Evolutionary conservation across 306 rosid species (phyloP).

Genomic region (Begonia loranthoides): DNA sequence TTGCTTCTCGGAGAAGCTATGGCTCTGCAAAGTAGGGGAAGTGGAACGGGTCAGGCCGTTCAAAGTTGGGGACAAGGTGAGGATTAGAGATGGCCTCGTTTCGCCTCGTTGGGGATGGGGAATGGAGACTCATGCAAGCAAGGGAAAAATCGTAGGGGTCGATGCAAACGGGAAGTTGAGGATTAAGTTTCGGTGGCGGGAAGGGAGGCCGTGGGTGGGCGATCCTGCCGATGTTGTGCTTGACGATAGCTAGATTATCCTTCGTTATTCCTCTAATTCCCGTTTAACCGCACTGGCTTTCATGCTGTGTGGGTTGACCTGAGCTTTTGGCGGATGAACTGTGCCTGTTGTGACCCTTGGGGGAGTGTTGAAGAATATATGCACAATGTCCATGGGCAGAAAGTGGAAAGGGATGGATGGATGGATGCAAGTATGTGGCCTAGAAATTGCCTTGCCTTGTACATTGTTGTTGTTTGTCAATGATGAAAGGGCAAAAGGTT

Average conservation of each 20-base stretch:
- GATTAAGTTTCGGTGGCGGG: slow-evolving; percentile 92
- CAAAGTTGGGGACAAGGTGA: slow-evolving; percentile 74
- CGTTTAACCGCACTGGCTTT: too few species aligned
- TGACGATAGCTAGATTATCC: slow-evolving; percentile 28
- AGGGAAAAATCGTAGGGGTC: slow-evolving; percentile 82
- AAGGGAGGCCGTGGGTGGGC: slow-evolving; percentile 95
- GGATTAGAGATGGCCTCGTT: slow-evolving; percentile 74
- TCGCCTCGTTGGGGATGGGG: slow-evolving; percentile 98
- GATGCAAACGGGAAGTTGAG: slow-evolving; percentile 92
- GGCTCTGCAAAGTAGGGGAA: slow-evolving; percentile 88
- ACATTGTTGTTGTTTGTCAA: too few species aligned
- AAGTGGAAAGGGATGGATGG: too few species aligned
- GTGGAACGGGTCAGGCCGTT: slow-evolving; percentile 66
- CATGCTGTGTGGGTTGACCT: too few species aligned
- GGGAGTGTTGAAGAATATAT: too few species aligned
- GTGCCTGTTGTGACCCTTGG: too few species aligned
- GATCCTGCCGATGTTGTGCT: slow-evolving; percentile 86
- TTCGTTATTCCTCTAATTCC: background rate
- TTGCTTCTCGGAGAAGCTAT: slow-evolving; percentile 68
- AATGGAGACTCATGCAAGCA: slow-evolving; percentile 95
- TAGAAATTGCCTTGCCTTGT: too few species aligned
- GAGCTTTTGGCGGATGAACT: too few species aligned
- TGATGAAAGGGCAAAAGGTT: too few species aligned
- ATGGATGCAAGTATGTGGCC: too few species aligned
- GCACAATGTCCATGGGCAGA: too few species aligned